Percentiles rank a stretch among this genome's conserved stretches.
Evolutionary conservation across 2,329 filamentous ascomycete species (phyloP).

Genomic region (Hypocreales sp.): DNA sequence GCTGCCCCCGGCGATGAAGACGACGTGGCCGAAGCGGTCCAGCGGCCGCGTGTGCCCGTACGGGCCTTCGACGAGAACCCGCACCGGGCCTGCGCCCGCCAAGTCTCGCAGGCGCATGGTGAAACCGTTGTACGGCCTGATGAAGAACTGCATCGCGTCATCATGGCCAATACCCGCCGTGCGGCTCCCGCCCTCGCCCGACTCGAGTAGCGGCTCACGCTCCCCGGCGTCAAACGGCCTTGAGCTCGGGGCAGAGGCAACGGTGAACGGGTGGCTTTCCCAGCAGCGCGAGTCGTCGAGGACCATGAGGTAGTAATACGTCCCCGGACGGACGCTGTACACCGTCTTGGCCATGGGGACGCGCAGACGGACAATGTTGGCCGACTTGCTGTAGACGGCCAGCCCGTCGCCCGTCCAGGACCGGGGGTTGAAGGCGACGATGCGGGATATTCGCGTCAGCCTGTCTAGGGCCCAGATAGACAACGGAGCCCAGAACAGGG

Average conservation of each 20-base stretch:
- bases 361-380: constrained; percentile 25
- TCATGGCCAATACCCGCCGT: too few species aligned
- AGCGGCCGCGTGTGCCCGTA: constrained; percentile 26
- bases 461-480: constrained; percentile 35
- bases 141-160: constrained; percentile 23
- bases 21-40: constrained; percentile 19
- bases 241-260: constrained; percentile 16
- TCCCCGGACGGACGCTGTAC: constrained; percentile 22
- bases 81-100: constrained; percentile 12
- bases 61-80: constrained; percentile 27
- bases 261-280: constrained; percentile 36
- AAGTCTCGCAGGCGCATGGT: constrained; percentile 19
- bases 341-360: constrained; percentile 18
- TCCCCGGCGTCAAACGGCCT: constrained; percentile 10
- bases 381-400: constrained; percentile 17
- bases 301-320: constrained; percentile 28
- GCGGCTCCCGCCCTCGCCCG: too few species aligned
- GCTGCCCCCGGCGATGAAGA: constrained; percentile 29
- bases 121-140: constrained; percentile 29
- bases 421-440: constrained; percentile 21
- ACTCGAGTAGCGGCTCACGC: constrained; percentile 16
- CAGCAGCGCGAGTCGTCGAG: constrained; percentile 23
- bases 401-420: constrained; percentile 19
- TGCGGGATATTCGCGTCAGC: constrained; percentile 25
- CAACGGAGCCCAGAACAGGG: constrained; percentile 31